phyloP scores from a whole-genome alignment of 2,329 filamentous ascomycete genomes.

The Chalara sp. region DNA sequence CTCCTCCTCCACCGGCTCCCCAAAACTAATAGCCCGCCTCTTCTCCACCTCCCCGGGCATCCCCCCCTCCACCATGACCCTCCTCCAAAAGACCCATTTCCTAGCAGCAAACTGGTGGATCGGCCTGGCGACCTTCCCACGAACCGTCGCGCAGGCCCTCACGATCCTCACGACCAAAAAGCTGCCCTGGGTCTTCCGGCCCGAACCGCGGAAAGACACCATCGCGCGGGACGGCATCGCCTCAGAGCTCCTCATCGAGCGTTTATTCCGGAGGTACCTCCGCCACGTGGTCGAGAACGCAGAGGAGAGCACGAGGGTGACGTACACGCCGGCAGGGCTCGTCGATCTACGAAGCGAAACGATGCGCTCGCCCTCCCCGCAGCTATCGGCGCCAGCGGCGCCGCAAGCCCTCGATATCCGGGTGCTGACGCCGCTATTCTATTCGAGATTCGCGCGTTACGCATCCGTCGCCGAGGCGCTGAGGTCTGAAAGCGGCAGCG shows the following conservation, averaged over 20 bases:
- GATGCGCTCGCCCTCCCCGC: constrained; percentile 29
- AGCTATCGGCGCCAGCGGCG: constrained; percentile 5
- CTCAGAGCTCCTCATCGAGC: constrained; percentile 41
- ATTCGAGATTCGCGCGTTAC: constrained; percentile 59
- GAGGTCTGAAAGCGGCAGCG: constrained; percentile 40
- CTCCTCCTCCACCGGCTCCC: constrained; percentile 44
- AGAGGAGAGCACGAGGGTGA: constrained; percentile 38
- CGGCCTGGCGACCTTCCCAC: constrained; percentile 57
- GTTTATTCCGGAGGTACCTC: constrained; percentile 41
- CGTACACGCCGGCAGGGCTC: constrained; percentile 47
- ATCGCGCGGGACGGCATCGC: constrained; percentile 45
- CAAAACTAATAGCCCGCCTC: constrained; percentile 56
- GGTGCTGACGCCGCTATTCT: constrained; percentile 59
- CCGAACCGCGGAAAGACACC: constrained; percentile 52
- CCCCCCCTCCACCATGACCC: constrained; percentile 41
- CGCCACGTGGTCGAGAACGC: constrained; percentile 42
- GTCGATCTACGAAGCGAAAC: constrained; percentile 30
- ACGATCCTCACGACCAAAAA: constrained; percentile 48
- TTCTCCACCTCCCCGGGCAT: constrained; percentile 44
- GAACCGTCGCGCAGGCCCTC: constrained; percentile 55
- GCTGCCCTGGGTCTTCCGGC: constrained; percentile 58
- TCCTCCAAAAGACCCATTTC: constrained; percentile 38
- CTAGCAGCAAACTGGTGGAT: constrained; percentile 59
- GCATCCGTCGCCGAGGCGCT: constrained; percentile 55
- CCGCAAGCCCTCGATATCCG: constrained; percentile 42